Percentiles rank a stretch among this genome's conserved stretches.
Evolutionary conservation across 352 stramenopile species (phyloP).

Genomic region (Phytophthora pisi): DNA sequence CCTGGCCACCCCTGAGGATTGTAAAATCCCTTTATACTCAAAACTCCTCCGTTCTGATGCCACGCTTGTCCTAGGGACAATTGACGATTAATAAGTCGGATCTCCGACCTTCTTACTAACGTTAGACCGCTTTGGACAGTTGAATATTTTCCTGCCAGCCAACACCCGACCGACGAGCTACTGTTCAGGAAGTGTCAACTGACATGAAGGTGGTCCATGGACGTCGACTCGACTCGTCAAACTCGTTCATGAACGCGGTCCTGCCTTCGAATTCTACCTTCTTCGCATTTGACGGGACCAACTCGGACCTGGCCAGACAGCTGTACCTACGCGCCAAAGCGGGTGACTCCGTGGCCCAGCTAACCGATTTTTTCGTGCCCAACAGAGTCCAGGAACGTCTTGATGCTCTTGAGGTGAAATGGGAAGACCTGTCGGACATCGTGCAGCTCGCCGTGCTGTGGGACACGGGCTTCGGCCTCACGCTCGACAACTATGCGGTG

Average conservation of each 20-base stretch:
- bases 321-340: conserved; percentile 30
- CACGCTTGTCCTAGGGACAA: no score
- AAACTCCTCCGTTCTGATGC: no score
- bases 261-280: conserved; percentile 27
- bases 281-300: conserved; percentile 40
- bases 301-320: conserved; percentile 39
- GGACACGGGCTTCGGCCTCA: conserved; percentile 34
- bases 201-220: no score
- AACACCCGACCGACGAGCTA: no score
- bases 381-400: conserved; percentile 8
- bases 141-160: no score
- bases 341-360: not conserved
- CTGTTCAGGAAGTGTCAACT: no score
- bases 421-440: conserved; percentile 26
- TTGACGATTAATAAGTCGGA: no score
- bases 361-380: conserved; percentile 16
- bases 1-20: no score
- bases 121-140: no score
- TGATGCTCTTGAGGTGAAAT: conserved; percentile 14
- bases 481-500: conserved; percentile 13
- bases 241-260: conserved; percentile 4
- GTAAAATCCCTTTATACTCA: no score
- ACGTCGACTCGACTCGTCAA: not conserved
- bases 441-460: conserved; percentile 33
- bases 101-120: no score